Evolutionary conservation across 106 monocot species (phyloP).

Genomic region (Amphibolis antarctica): DNA sequence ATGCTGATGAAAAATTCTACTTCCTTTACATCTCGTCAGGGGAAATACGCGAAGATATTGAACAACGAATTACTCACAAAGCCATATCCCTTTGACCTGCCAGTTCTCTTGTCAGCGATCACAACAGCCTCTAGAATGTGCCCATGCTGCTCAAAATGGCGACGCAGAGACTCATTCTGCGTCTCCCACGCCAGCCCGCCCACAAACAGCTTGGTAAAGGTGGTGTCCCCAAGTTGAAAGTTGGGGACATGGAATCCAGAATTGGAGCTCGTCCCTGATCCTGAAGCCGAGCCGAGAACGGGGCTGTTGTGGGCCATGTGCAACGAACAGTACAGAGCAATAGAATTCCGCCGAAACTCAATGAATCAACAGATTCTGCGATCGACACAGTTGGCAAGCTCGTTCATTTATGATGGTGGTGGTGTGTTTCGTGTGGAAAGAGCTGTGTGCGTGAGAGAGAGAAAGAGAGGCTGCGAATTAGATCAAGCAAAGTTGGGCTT

Average conservation of each 20-base stretch:
- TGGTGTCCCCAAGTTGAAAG: constrained; percentile 16
- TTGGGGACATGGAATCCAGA: not conserved
- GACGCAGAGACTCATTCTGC: constrained; percentile 26
- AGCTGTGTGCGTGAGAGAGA: not conserved
- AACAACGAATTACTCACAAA: constrained; percentile 18
- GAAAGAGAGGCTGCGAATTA: too few species aligned
- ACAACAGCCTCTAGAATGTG: constrained; percentile 57
- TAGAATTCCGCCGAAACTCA: not conserved
- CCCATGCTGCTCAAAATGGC: constrained; percentile 52
- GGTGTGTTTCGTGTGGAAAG: too few species aligned
- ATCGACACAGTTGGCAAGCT: not conserved
- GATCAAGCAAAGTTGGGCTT: not conserved
- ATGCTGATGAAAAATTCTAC: not conserved
- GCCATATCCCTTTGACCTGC: constrained; percentile 47
- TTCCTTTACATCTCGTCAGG: too few species aligned
- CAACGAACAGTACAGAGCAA: not conserved
- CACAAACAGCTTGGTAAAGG: constrained; percentile 47
- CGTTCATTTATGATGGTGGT: not conserved
- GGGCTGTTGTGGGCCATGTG: not conserved
- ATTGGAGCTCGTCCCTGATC: not conserved
- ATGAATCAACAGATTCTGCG: not conserved
- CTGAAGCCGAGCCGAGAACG: constrained; percentile 2
- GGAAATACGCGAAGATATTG: not conserved
- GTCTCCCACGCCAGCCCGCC: constrained; percentile 51
- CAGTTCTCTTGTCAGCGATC: constrained; percentile 42